These are phyloP conservation scores for Rosa chinensis DNA, from an alignment of 306 rosid species.

Conservation along the genomic window DNA sequence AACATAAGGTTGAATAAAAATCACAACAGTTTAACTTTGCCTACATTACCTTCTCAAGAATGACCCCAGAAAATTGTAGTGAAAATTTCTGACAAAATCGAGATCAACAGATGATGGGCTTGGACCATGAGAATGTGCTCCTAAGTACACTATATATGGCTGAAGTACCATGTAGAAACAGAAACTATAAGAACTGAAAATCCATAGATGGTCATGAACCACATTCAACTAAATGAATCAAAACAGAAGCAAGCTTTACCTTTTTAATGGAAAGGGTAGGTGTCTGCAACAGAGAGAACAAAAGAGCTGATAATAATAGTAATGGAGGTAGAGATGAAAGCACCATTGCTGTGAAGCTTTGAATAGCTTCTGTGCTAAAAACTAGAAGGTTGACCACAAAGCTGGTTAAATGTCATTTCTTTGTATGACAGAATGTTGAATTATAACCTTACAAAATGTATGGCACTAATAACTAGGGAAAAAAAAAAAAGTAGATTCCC, in stretches of 20 bases:
- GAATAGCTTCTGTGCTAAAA: neutral
- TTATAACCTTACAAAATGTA: neutral
- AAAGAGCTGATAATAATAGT: conserved; percentile 18
- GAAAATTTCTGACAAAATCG: conserved; percentile 30
- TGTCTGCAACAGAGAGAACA: conserved; percentile 29
- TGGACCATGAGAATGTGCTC: conserved; percentile 55
- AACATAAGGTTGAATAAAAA: neutral
- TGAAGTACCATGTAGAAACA: conserved; percentile 20
- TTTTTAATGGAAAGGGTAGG: conserved; percentile 33
- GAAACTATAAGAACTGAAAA: neutral
- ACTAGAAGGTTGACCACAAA: neutral
- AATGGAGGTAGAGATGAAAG: conserved; percentile 1
- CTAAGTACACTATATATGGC: conserved; percentile 60
- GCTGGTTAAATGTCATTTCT: neutral
- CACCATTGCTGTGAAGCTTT: conserved; percentile 28
- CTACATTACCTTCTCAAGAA: conserved; percentile 45
- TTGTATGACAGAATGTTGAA: neutral
- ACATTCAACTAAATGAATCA: neutral
- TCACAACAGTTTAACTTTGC: neutral
- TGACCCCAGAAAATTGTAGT: conserved; percentile 41
- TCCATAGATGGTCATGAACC: neutral
- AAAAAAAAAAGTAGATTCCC: conserved; percentile 5
- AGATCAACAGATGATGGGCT: conserved; percentile 39
- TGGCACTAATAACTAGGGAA: conserved; percentile 9
- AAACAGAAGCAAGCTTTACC: conserved; percentile 21